Evolutionary conservation across 2,329 filamentous ascomycete genomes (phyloP).

Genomic region (Dactylellina parvicollis): DNA sequence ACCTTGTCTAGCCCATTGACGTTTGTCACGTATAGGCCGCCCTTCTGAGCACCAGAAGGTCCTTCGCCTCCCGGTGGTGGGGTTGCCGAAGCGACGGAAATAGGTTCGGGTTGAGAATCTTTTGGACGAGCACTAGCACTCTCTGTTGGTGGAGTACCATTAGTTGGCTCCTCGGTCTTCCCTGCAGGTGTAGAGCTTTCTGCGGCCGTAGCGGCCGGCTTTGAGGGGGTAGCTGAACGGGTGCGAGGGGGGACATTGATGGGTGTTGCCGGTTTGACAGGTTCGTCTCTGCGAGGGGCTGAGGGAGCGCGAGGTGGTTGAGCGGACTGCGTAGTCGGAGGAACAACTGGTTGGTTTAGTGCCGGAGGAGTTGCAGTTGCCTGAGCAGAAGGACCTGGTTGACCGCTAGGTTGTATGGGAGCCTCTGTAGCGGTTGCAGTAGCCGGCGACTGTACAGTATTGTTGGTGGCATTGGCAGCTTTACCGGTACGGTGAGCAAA

Average conservation of each 20-base stretch:
- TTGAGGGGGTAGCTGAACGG: constrained; percentile 55
- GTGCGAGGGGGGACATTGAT: constrained; percentile 59
- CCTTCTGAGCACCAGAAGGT: constrained; percentile 72
- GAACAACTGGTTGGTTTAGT: constrained; percentile 53
- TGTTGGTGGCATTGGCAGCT: constrained; percentile 58
- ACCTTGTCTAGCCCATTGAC: constrained; percentile 84
- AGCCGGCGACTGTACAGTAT: constrained; percentile 1
- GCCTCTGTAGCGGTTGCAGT: neutral
- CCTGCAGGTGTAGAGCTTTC: constrained; percentile 71
- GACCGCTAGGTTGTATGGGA: constrained; percentile 38
- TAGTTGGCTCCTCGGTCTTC: constrained; percentile 62
- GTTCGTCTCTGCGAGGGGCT: constrained; percentile 52
- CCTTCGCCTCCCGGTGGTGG: constrained; percentile 71
- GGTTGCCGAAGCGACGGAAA: constrained; percentile 62
- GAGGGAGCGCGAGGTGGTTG: constrained; percentile 57
- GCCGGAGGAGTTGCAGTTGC: constrained; percentile 5
- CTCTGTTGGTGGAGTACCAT: constrained; percentile 67
- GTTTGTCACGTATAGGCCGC: constrained; percentile 90
- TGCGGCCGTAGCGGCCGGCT: constrained; percentile 62
- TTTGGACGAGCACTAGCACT: neutral
- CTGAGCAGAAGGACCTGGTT: constrained; percentile 55
- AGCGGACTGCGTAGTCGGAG: constrained; percentile 57
- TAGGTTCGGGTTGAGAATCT: constrained; percentile 17
- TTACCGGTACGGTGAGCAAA: constrained; percentile 95
- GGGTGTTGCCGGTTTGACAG: constrained; percentile 57